Base-by-base conservation (phyloP, 352 stramenopile species). In the Hyaloperonospora brassicae region DNA sequence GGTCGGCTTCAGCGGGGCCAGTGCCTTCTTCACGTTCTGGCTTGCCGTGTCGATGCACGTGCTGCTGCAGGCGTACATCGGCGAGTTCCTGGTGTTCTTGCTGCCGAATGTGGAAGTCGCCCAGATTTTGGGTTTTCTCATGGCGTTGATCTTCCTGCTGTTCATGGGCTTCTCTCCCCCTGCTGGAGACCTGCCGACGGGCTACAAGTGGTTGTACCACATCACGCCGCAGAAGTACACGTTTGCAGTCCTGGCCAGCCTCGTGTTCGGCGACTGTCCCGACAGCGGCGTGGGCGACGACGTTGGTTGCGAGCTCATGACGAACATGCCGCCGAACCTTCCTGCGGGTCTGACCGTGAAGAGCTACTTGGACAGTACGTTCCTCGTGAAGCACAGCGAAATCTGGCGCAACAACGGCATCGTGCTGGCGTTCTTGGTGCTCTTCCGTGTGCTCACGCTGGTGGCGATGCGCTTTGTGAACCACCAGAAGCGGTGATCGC, bases 191-290 rank as follows among this genome's bases (percentile, higher is more conserved):
- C 80, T 86, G 34, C 77, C 77, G 25, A 50, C 40, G 0, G 72
- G 57, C 0, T 86, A 84, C 60, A 73, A 67, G 53, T 88, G 72
- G 74, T 50, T 88, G 12, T 66, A 86, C 60, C 72, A 71, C 42
- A 68, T 74, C 47, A 66, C 67, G 1, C 55, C 34, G 35, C 41
- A 50, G 27, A 52, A 48, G 35, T 59, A 59, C 46, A 53, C 45
- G 3, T 3, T 59, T 34, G 53, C 45, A 13, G 35, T 31, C 6
- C 34, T 59, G 24, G 39, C 23, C 17, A 38, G 21, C 12, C 34
- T 55, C 17, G 46, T 60, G 5, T 60, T 60, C 7, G 55, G 41
- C n/a, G 24, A 51, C 31, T 55, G 48, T 36, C 39, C 39, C 9
- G 23, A 10, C 7, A 25, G 38, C 38, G 47, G 55, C n/a, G 34